A percentile compares a stretch with the other conserved stretches of the same genome.
Evolutionary conservation across 768 basidiomycete species (phyloP).

Genomic region (Pisolithus sp.): DNA sequence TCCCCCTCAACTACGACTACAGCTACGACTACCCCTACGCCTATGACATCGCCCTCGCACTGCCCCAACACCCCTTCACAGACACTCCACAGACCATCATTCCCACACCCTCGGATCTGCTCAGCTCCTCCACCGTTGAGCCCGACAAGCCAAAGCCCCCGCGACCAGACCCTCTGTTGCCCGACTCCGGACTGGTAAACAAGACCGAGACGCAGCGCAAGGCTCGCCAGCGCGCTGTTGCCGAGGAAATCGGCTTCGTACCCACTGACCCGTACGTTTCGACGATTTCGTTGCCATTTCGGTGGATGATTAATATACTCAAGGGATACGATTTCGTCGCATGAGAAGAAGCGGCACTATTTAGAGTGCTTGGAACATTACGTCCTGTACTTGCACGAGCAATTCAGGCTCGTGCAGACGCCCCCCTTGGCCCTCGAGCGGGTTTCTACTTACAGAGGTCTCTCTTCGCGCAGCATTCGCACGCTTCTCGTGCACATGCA

Average conservation of each 20-base stretch:
- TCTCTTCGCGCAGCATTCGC: conserved; percentile 60
- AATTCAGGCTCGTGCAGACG: conserved; percentile 44
- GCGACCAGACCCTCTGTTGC: neutral
- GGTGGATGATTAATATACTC: neutral
- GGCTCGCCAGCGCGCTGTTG: conserved; percentile 50
- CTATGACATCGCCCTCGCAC: no score
- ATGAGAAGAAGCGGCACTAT: conserved; percentile 72
- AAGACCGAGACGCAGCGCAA: conserved; percentile 48
- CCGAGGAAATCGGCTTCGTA: conserved; percentile 48
- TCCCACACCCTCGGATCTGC: conserved; percentile 60
- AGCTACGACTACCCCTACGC: no score
- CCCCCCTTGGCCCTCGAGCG: conserved; percentile 44
- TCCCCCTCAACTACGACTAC: no score
- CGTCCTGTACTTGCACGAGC: conserved; percentile 58
- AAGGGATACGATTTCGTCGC: conserved; percentile 70
- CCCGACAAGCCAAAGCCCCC: neutral
- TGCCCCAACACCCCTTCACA: conserved; percentile 15
- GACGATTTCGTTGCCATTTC: neutral
- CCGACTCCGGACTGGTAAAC: conserved; percentile 7
- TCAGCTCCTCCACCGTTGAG: conserved; percentile 30
- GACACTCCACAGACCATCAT: conserved; percentile 36
- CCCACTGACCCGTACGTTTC: conserved; percentile 56
- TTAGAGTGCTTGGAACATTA: conserved; percentile 71
- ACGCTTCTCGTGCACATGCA: conserved; percentile 71
- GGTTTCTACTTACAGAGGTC: conserved; percentile 44